Conservation (phyloP, 1,284 basidiomycete genomes). For the Chalciporus piperatoides region DNA sequence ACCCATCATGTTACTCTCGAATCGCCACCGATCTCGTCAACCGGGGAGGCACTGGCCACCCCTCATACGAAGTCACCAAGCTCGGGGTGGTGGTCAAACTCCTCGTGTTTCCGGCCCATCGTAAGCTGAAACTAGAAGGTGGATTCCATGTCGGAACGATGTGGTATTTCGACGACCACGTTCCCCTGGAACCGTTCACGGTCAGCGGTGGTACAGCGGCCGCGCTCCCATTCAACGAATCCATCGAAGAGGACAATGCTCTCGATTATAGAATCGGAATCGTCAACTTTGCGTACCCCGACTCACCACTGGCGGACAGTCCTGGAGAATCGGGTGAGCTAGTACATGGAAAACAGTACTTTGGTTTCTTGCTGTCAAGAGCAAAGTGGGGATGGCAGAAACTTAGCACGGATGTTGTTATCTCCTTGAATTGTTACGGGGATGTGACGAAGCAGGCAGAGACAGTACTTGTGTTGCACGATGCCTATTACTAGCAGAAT, state of each 20-base stretch:
- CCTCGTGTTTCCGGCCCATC: conserved; percentile 10
- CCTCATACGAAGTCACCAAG: conserved; percentile 13
- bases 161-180: conserved; percentile 7
- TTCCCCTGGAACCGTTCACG: conserved; percentile 10
- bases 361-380: conserved; percentile 12
- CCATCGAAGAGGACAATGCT: conserved; percentile 3
- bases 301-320: neutral
- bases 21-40: too few species aligned
- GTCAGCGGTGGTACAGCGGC: conserved; percentile 10
- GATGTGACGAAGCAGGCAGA: neutral
- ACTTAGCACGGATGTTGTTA: conserved; percentile 9
- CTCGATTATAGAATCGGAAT: conserved; percentile 11
- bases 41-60: neutral
- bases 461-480: conserved; percentile 10
- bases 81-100: conserved; percentile 12
- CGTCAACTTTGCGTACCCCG: conserved; percentile 8
- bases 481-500: neutral
- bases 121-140: conserved; percentile 1
- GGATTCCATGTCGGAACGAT: conserved; percentile 16
- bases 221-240: neutral
- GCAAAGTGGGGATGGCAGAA: conserved; percentile 17
- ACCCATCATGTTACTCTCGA: conserved; percentile 12
- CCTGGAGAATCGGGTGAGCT: neutral
- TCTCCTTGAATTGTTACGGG: conserved; percentile 3
- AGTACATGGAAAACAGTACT: conserved; percentile 5